These are phyloP conservation scores for Bretschneidera sinensis DNA, from an alignment of 345 rosid species.

Conservation along the genomic window DNA sequence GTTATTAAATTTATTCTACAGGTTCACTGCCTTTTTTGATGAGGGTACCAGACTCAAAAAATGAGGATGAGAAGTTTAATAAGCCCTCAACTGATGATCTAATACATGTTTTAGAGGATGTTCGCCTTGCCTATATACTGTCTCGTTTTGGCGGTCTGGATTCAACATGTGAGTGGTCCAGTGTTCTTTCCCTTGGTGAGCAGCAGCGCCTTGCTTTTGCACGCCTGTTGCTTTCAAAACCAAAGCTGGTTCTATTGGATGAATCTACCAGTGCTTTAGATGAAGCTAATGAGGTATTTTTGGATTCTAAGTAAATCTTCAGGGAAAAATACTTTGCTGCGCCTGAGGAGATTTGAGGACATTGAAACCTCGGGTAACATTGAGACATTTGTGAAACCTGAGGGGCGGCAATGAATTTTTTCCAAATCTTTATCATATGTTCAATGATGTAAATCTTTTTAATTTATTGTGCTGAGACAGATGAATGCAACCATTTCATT, in stretches of 20 bases:
- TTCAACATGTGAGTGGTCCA: slow-evolving; percentile 74
- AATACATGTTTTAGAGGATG: slow-evolving; percentile 54
- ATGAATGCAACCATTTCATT: too few species aligned
- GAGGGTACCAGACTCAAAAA: slow-evolving; percentile 18
- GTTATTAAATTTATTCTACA: slow-evolving; percentile 19
- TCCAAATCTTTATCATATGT: too few species aligned
- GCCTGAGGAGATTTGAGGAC: too few species aligned
- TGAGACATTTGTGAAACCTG: too few species aligned
- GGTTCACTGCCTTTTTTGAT: slow-evolving; percentile 49
- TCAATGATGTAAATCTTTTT: too few species aligned
- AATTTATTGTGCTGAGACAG: too few species aligned
- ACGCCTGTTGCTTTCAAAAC: slow-evolving; percentile 73
- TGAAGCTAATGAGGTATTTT: slow-evolving; percentile 79
- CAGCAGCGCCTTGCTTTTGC: slow-evolving; percentile 96
- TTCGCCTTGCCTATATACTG: slow-evolving; percentile 62
- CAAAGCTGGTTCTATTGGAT: slow-evolving; percentile 75
- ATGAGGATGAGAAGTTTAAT: slow-evolving; percentile 24
- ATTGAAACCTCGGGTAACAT: too few species aligned
- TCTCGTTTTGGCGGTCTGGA: slow-evolving; percentile 73
- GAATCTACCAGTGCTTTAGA: slow-evolving; percentile 96
- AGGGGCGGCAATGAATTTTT: too few species aligned
- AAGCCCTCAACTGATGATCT: slow-evolving; percentile 70
- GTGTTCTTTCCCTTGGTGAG: slow-evolving; percentile 96
- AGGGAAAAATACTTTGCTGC: too few species aligned
- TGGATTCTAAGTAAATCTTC: background rate